Percentiles rank a stretch among this genome's conserved stretches.
Evolutionary conservation across 1,284 basidiomycete genomes (phyloP).

Genomic region (Neolentinus lepideus): DNA sequence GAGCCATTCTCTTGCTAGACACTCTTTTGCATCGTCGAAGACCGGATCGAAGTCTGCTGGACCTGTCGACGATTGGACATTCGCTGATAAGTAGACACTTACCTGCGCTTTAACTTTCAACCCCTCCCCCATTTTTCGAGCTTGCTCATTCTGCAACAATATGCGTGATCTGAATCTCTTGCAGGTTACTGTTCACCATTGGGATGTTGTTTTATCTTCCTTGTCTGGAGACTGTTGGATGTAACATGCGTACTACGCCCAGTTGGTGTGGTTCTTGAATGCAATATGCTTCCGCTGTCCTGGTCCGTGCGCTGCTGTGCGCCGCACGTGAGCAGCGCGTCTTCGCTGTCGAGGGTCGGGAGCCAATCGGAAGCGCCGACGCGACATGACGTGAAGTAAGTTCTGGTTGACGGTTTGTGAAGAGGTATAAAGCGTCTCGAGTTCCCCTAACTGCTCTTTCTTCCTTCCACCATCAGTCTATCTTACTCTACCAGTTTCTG

Average conservation of each 20-base stretch:
- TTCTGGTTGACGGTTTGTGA: background rate
- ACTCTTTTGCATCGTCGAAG: background rate
- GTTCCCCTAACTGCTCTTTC: background rate
- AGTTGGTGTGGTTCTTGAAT: background rate
- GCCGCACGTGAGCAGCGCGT: background rate
- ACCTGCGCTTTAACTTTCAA: background rate
- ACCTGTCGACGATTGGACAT: background rate
- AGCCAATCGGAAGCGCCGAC: background rate
- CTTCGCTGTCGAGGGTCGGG: background rate
- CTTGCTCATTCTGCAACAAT: background rate
- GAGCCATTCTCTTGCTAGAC: background rate
- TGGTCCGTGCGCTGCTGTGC: background rate
- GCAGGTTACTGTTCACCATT: background rate
- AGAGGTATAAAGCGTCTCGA: background rate
- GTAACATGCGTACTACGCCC: background rate
- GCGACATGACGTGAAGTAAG: background rate
- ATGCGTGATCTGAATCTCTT: background rate
- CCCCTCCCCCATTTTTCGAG: background rate
- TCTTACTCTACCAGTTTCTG: slow-evolving; percentile 8
- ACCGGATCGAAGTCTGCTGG: background rate
- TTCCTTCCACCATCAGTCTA: slow-evolving; percentile 8
- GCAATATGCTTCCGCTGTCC: background rate
- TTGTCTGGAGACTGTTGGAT: background rate
- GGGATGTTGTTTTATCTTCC: background rate
- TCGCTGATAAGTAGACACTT: background rate